A percentile compares a stretch with the other conserved stretches of the same genome.
These are phyloP conservation scores for Suillus decipiens DNA, from an alignment of 768 basidiomycete genomes.

Conservation along the genomic window DNA sequence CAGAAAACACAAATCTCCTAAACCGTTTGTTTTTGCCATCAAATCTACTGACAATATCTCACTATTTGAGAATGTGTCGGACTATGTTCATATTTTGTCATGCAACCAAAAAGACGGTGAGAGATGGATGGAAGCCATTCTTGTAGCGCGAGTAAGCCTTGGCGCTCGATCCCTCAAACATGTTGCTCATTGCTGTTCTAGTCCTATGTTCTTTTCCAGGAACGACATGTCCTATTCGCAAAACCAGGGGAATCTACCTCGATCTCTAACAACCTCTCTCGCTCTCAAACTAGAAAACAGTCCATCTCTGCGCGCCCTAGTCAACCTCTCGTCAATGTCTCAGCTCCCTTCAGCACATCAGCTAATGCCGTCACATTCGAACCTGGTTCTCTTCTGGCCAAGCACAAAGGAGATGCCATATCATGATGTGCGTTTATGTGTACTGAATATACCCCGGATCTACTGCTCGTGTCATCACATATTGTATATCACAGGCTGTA, in stretches of 20 bases:
- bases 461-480: neutral
- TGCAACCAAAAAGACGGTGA: slow-evolving; percentile 73
- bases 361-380: slow-evolving; percentile 55
- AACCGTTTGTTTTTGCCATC: slow-evolving; percentile 80
- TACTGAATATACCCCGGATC: slow-evolving; percentile 4
- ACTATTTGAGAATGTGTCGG: slow-evolving; percentile 83
- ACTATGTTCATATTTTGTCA: slow-evolving; percentile 87
- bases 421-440: slow-evolving; percentile 8
- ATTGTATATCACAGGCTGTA: slow-evolving; percentile 1
- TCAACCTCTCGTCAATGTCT: slow-evolving; percentile 52
- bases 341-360: slow-evolving; percentile 39
- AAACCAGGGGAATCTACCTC: slow-evolving; percentile 24
- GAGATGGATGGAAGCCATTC: slow-evolving; percentile 77
- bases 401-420: slow-evolving; percentile 40
- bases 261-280: slow-evolving; percentile 37
- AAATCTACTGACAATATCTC: slow-evolving; percentile 88
- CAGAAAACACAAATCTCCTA: slow-evolving; percentile 78
- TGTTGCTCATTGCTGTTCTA: slow-evolving; percentile 31
- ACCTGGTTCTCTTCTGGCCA: slow-evolving; percentile 73
- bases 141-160: slow-evolving; percentile 74
- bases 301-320: slow-evolving; percentile 35
- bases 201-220: slow-evolving; percentile 85
- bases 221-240: slow-evolving; percentile 60
- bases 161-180: slow-evolving; percentile 6
- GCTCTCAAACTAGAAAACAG: slow-evolving; percentile 39